Conservation (phyloP, 2,329 filamentous ascomycete genomes). For the Teratosphaeria nubilosa region DNA sequence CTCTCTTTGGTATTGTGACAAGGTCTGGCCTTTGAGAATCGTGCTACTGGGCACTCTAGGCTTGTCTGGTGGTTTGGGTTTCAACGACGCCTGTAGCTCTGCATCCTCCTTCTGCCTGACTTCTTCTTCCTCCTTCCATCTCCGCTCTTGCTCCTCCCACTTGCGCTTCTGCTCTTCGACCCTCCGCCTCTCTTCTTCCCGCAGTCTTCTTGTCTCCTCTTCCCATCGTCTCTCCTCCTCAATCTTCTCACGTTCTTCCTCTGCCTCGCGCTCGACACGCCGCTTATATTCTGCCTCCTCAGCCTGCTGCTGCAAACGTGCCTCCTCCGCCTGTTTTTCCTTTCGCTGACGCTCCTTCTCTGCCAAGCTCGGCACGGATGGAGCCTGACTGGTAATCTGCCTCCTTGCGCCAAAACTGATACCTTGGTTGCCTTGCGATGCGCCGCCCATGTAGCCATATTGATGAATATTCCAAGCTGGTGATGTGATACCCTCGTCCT, state of each 20-base stretch:
- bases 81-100: constrained; percentile 56
- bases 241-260: constrained; percentile 51
- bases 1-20: constrained; percentile 77
- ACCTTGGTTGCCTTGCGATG: constrained; percentile 89
- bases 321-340: constrained; percentile 48
- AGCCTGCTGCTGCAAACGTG: constrained; percentile 37
- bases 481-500: constrained; percentile 67
- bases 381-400: constrained; percentile 79
- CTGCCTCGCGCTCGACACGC: constrained; percentile 42
- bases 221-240: constrained; percentile 61
- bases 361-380: constrained; percentile 66
- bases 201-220: constrained; percentile 50
- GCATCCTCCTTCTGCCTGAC: constrained; percentile 60
- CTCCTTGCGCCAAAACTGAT: constrained; percentile 84
- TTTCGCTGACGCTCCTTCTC: constrained; percentile 68
- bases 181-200: constrained; percentile 49
- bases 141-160: constrained; percentile 67
- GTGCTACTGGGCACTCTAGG: constrained; percentile 27
- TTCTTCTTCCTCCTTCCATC: constrained; percentile 70
- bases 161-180: constrained; percentile 59
- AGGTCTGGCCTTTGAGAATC: constrained; percentile 68
- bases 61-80: constrained; percentile 52
- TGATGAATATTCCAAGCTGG: constrained; percentile 98
- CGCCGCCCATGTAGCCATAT: constrained; percentile 96
- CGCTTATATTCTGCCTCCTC: constrained; percentile 44